phyloP scores from a whole-genome alignment of 139 green algal species.

The Chlamydomonas schloesseri region DNA sequence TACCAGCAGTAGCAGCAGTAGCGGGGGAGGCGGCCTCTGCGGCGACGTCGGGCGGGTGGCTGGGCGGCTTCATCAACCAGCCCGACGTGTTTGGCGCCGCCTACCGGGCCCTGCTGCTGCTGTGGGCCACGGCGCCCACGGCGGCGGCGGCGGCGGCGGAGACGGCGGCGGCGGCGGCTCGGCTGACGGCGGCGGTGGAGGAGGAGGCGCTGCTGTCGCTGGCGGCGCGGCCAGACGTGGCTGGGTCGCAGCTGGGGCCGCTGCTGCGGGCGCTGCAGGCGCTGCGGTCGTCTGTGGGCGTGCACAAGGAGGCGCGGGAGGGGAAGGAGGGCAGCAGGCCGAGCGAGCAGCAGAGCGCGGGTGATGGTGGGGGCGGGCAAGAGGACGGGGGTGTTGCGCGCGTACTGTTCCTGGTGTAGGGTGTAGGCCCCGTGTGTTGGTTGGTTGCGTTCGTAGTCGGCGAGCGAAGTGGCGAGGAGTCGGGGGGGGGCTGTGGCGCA shows the following conservation, averaged over 20 bases:
- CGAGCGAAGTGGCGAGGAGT: too few species aligned
- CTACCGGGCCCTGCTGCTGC: constrained; percentile 13
- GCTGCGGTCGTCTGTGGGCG: too few species aligned
- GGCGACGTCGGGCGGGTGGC: not conserved
- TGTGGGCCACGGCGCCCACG: constrained; percentile 5
- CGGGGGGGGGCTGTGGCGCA: too few species aligned
- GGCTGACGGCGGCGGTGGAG: not conserved
- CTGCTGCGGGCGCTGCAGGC: not conserved
- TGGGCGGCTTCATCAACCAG: constrained; percentile 35
- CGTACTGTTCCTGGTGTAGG: too few species aligned
- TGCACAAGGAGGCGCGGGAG: too few species aligned
- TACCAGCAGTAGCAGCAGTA: not conserved
- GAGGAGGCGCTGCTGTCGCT: not conserved
- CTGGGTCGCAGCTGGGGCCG: constrained; percentile 12
- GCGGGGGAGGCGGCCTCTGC: not conserved
- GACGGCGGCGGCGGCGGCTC: not conserved
- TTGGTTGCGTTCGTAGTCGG: too few species aligned
- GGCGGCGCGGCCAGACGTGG: not conserved
- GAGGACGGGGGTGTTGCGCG: too few species aligned
- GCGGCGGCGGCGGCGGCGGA: too few species aligned
- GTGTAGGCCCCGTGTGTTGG: too few species aligned
- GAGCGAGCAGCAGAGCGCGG: too few species aligned
- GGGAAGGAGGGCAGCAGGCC: too few species aligned
- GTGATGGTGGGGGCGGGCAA: too few species aligned
- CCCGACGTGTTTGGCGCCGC: constrained; percentile 8